phyloP scores from a whole-genome alignment of 352 stramenopile genomes.

The Pythium aquatile region DNA sequence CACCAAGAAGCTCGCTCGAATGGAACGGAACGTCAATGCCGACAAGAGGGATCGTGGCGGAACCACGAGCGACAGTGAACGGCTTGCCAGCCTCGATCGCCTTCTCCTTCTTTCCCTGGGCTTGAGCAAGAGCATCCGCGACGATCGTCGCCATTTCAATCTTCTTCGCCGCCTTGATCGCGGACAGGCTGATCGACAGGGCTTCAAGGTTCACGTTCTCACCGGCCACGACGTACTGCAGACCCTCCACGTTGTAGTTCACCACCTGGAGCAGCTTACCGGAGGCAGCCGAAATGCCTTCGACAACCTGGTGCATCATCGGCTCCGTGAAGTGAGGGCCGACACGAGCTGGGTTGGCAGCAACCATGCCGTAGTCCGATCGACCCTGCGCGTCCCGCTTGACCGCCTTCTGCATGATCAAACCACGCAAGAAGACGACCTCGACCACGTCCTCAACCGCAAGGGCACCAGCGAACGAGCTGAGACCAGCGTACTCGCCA shows the following conservation, averaged over 20 bases:
- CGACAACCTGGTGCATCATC: slow-evolving; percentile 67
- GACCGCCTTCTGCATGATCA: slow-evolving; percentile 39
- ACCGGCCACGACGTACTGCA: slow-evolving; percentile 84
- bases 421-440: slow-evolving; percentile 80
- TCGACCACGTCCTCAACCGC: slow-evolving; percentile 74
- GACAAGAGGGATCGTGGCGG: slow-evolving; percentile 84
- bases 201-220: slow-evolving; percentile 83
- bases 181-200: slow-evolving; percentile 61
- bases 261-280: slow-evolving; percentile 83
- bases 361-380: slow-evolving; percentile 89
- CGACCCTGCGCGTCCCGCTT: slow-evolving; percentile 46
- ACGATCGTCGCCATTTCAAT: slow-evolving; percentile 56
- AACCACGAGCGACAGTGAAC: slow-evolving; percentile 59
- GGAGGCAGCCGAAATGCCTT: slow-evolving; percentile 54
- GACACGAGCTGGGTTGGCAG: slow-evolving; percentile 75
- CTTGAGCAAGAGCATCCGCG: slow-evolving; percentile 51
- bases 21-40: slow-evolving; percentile 91
- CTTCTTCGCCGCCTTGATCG: slow-evolving; percentile 32
- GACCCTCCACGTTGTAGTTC: slow-evolving; percentile 86
- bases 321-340: slow-evolving; percentile 69
- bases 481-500: slow-evolving; percentile 84
- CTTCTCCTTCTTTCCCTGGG: slow-evolving; percentile 60
- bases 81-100: slow-evolving; percentile 46
- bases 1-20: slow-evolving; percentile 75
- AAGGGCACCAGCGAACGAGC: slow-evolving; percentile 69